Evolutionary conservation across 441 rosid species (phyloP).

Genomic region (Eruca vesicaria): DNA sequence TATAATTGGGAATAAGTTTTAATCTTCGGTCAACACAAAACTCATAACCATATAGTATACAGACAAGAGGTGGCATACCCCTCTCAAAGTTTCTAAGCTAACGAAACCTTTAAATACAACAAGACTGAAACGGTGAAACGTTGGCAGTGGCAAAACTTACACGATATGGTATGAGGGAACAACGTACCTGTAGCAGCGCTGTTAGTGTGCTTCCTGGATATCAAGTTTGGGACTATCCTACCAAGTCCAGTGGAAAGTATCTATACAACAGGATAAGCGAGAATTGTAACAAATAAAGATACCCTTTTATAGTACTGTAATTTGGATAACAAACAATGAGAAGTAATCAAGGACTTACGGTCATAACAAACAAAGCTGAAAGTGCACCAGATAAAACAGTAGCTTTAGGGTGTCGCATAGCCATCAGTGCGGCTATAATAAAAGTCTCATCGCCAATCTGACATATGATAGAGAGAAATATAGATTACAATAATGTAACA

Average conservation of each 20-base stretch:
- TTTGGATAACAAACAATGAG: neutral
- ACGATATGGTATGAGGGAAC: neutral
- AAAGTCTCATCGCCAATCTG: constrained; percentile 99
- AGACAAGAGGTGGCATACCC: no score
- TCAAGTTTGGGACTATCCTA: constrained; percentile 69
- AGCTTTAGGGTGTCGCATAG: constrained; percentile 98
- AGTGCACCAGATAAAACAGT: constrained; percentile 94
- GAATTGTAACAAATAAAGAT: neutral
- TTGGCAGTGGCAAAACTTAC: neutral
- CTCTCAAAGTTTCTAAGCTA: neutral
- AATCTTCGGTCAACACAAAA: neutral
- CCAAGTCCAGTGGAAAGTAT: constrained; percentile 99
- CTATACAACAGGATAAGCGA: constrained; percentile 42
- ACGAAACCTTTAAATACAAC: neutral
- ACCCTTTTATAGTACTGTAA: neutral
- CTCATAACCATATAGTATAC: neutral
- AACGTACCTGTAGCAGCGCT: constrained; percentile 90
- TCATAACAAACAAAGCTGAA: constrained; percentile 87
- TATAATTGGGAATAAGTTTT: neutral
- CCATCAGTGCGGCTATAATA: constrained; percentile 98
- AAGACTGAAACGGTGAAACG: neutral
- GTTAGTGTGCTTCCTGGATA: constrained; percentile 94
- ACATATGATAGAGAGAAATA: constrained; percentile 1
- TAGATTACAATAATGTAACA: neutral
- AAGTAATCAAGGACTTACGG: constrained; percentile 50